These are phyloP conservation scores for Calendula officinalis DNA, from an alignment of 129 eudicot species.

Conservation along the genomic window DNA sequence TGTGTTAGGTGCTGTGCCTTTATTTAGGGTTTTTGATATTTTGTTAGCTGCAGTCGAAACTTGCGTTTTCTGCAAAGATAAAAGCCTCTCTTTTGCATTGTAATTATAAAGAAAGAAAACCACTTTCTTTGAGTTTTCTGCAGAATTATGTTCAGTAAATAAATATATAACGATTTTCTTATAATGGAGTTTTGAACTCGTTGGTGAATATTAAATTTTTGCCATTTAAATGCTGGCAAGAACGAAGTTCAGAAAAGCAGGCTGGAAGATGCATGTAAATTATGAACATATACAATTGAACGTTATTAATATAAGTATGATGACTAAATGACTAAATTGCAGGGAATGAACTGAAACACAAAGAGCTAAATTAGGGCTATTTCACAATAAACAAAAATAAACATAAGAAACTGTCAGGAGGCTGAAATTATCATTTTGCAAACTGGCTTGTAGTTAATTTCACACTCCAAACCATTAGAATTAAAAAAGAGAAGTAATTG, in stretches of 20 bases:
- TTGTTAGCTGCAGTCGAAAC: slow-evolving; percentile 3
- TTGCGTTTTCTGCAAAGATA: neutral
- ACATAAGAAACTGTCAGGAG: neutral
- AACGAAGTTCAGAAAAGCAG: neutral
- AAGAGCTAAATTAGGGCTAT: neutral
- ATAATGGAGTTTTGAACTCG: neutral
- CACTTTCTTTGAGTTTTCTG: no score
- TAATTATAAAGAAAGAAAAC: no score
- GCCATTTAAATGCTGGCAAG: neutral
- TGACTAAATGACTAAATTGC: neutral
- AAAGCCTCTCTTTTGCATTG: no score
- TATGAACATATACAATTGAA: neutral
- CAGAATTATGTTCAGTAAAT: no score
- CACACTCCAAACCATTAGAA: no score
- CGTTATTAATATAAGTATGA: neutral
- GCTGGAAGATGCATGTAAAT: neutral
- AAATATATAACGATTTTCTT: neutral
- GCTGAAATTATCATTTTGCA: neutral
- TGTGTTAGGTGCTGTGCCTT: slow-evolving; percentile 8
- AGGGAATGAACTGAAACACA: neutral
- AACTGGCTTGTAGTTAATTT: neutral
- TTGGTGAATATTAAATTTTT: no score
- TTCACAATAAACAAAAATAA: neutral
- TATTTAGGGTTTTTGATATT: slow-evolving; percentile 26
- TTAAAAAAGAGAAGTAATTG: no score